phyloP scores from a whole-genome alignment of 1,139 yeast genomes.

The Saccharomycopsis phalli region DNA sequence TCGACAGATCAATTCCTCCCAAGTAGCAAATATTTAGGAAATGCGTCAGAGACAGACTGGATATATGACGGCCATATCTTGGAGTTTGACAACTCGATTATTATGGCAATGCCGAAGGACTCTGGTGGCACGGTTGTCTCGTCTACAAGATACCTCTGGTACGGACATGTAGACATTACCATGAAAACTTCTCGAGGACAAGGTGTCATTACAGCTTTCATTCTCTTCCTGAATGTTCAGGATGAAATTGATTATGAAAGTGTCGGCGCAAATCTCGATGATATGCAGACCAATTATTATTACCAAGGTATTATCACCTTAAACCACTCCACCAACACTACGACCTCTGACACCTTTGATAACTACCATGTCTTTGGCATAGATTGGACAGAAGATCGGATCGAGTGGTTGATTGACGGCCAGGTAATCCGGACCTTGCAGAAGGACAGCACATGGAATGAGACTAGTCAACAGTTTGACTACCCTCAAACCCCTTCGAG shows the following conservation, averaged over 20 bases:
- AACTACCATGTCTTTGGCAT: slow-evolving; percentile 70
- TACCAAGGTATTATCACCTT: slow-evolving; percentile 66
- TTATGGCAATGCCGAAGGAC: slow-evolving; percentile 71
- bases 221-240: slow-evolving; percentile 73
- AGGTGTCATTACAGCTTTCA: slow-evolving; percentile 85
- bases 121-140: slow-evolving; percentile 79
- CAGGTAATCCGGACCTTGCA: slow-evolving; percentile 55
- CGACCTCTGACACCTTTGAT: slow-evolving; percentile 45
- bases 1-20: slow-evolving; percentile 27
- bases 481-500: slow-evolving; percentile 93
- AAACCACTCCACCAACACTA: slow-evolving; percentile 43
- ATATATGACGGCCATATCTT: slow-evolving; percentile 59
- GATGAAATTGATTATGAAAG: slow-evolving; percentile 89
- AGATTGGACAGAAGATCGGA: slow-evolving; percentile 73
- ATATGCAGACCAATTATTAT: slow-evolving; percentile 71
- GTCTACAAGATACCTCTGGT: slow-evolving; percentile 77
- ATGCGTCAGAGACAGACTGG: slow-evolving; percentile 62
- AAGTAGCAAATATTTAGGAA: slow-evolving; percentile 51
- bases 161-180: slow-evolving; percentile 66
- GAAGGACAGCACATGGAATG: slow-evolving; percentile 59
- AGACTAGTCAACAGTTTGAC: slow-evolving; percentile 45
- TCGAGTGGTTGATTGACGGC: slow-evolving; percentile 74
- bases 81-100: slow-evolving; percentile 41
- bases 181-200: slow-evolving; percentile 64
- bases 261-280: slow-evolving; percentile 61